Percentiles rank a stretch among this genome's conserved stretches.
phyloP scores from a whole-genome alignment of 2,329 filamentous ascomycete species.

The Stromatinia cepivora region DNA sequence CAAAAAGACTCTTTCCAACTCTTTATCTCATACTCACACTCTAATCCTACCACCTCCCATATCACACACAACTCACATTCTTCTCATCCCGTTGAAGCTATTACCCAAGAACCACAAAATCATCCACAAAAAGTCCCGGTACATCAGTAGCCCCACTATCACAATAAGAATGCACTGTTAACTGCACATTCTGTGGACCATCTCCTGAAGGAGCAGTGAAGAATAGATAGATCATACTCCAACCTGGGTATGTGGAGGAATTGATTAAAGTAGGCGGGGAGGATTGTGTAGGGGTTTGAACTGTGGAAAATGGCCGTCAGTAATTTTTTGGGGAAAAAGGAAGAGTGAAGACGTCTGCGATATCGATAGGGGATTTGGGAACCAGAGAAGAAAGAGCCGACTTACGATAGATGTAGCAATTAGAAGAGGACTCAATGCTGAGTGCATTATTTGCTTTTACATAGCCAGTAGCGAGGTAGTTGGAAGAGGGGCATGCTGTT shows the following conservation, averaged over 20 bases:
- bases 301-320: background rate
- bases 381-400: background rate
- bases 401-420: conserved; percentile 3
- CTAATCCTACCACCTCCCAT: background rate
- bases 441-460: conserved; percentile 3
- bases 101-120: conserved; percentile 1
- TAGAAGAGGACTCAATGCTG: background rate
- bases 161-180: conserved; percentile 2
- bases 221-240: conserved; percentile 17
- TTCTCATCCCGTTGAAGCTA: too few relatives aligned
- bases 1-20: background rate
- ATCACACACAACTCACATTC: background rate
- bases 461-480: conserved; percentile 1
- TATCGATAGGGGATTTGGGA: too few relatives aligned
- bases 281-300: background rate
- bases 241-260: conserved; percentile 3
- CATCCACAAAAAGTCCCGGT: background rate
- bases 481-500: background rate
- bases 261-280: background rate
- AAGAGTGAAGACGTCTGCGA: too few relatives aligned
- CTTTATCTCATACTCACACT: background rate
- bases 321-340: too few relatives aligned
- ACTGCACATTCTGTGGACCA: background rate
- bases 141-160: background rate
- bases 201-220: background rate